Evolutionary conservation across 2,329 filamentous ascomycete species (phyloP), one percentile per base, ranked within the genome.

Genomic region (Diplodia seriata): DNA sequence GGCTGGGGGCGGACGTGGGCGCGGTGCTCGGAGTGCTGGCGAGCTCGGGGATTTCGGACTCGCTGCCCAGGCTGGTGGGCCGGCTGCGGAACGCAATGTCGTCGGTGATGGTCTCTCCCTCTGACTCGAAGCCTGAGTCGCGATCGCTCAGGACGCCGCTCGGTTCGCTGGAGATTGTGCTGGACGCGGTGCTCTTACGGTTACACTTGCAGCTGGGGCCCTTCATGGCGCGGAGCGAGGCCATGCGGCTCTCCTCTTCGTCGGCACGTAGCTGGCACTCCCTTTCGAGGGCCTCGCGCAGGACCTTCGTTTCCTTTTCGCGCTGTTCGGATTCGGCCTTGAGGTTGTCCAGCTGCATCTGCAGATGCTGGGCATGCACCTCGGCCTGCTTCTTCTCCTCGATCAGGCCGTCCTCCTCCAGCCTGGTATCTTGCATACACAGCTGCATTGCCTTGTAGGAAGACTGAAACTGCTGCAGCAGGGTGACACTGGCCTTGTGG

Each of bases 341-440:
- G 82, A 89, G 85, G 47, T 85, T 85, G 73, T 88, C 85, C 23
- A 90, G 79, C 75, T 89, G 87, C 70, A 84, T 80, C 76, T 88
- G 89, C 65, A 89, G 77, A 71, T 88, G 84, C 47, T 82, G 80
- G 15, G 85, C 82, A 8, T 86, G 81, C 49, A 85, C 87, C 40
- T 87, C 82, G 15, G 86, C 83, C 71, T 89, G 87, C 69, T 88
- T 86, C 0, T 87, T 80, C 74, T 89, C 87, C 70, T 89, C 87
- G n/a, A 82, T 80, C 71, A 86, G 85, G 12, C 85, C 84, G 63
- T 83, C 84, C 69, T 86, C 84, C 71, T 88, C 86, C 4, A 83
- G 84, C 43, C 83, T 77, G 3, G 83, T 80, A 69, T 85, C 82
- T 49, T 83, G 81, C 53, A 89, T 77, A 2, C 74, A 72, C 23